Conservation (phyloP, 1,284 basidiomycete genomes). For the Marasmius oreades region DNA sequence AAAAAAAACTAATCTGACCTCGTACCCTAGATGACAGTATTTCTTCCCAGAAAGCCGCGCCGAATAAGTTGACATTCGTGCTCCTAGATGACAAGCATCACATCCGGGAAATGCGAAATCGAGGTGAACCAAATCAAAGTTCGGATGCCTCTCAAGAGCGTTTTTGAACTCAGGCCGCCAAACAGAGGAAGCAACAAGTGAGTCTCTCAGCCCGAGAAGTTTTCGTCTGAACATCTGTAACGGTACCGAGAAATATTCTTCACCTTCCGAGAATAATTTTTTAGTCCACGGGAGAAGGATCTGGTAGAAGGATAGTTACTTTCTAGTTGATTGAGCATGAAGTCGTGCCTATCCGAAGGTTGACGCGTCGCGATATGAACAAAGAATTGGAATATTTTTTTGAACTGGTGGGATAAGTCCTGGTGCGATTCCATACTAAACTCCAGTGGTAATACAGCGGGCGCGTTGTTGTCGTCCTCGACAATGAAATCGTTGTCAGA, state of each 20-base stretch:
- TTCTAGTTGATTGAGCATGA: conserved; percentile 50
- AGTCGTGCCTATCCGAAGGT: conserved; percentile 44
- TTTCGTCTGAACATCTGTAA: conserved; percentile 61
- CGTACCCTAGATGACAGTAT: conserved; percentile 59
- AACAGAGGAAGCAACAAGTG: conserved; percentile 72
- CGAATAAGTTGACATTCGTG: conserved; percentile 57
- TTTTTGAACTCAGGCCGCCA: conserved; percentile 73
- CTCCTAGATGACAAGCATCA: conserved; percentile 76
- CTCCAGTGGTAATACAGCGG: conserved; percentile 57
- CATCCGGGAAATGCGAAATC: conserved; percentile 61
- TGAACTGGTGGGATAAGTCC: conserved; percentile 74
- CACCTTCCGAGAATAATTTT: conserved; percentile 32
- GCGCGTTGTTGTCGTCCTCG: conserved; percentile 56
- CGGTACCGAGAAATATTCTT: conserved; percentile 72
- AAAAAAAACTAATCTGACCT: conserved; percentile 22
- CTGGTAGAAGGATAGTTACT: conserved; percentile 34
- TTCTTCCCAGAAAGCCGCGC: conserved; percentile 55
- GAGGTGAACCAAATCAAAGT: conserved; percentile 49
- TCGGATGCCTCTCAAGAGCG: conserved; percentile 62
- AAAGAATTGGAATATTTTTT: conserved; percentile 82
- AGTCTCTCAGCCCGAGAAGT: conserved; percentile 63
- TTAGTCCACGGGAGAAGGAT: conserved; percentile 12
- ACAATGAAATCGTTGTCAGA: conserved; percentile 63
- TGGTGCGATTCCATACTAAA: conserved; percentile 79
- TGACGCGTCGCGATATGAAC: conserved; percentile 72